phyloP scores from a whole-genome alignment of 768 basidiomycete genomes.

The Amanita jacksonii region DNA sequence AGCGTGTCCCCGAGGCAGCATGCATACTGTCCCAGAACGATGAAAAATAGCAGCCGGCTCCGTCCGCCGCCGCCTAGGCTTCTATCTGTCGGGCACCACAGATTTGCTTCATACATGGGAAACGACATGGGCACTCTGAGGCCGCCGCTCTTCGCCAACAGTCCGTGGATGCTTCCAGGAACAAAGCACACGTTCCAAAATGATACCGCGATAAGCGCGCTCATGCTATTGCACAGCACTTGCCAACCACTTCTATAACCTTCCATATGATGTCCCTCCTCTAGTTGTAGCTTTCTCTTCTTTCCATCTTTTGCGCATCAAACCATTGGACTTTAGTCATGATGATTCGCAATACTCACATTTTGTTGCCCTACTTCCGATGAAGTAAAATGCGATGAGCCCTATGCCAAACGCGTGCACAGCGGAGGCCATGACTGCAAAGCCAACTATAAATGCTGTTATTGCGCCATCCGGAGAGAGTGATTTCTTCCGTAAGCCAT shows the following conservation, averaged over 20 bases:
- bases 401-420: conserved; percentile 54
- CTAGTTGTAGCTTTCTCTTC: conserved; percentile 60
- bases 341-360: too few species aligned
- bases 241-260: conserved; percentile 76
- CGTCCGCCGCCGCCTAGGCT: conserved; percentile 34
- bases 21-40: conserved; percentile 73
- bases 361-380: conserved; percentile 80
- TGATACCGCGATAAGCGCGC: conserved; percentile 48
- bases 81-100: conserved; percentile 57
- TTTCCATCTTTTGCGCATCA: conserved; percentile 49
- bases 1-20: conserved; percentile 90
- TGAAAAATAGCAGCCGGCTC: conserved; percentile 56
- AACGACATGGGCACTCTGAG: conserved; percentile 12
- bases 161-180: conserved; percentile 30
- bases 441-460: conserved; percentile 71
- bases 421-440: conserved; percentile 59
- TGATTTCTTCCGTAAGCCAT: conserved; percentile 68
- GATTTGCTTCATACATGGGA: conserved; percentile 25
- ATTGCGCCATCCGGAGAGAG: conserved; percentile 69
- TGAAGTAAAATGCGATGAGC: conserved; percentile 70
- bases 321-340: too few species aligned
- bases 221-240: conserved; percentile 73
- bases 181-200: conserved; percentile 58
- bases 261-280: conserved; percentile 64
- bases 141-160: conserved; percentile 18